Conservation (phyloP, 108 stramenopile genomes). For the Cyclotella distinguenda region DNA sequence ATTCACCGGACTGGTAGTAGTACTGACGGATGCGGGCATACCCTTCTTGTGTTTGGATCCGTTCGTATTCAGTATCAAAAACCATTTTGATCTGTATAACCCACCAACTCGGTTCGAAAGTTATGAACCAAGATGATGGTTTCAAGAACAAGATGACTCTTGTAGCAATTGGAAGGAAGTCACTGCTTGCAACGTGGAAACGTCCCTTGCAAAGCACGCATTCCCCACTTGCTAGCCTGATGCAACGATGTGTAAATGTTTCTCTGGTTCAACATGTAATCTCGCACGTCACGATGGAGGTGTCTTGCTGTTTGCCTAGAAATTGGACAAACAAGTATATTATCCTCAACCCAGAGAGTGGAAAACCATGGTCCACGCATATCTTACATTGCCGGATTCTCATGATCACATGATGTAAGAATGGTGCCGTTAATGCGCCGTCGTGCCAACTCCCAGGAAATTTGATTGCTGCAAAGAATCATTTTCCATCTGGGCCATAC, state of each 20-base stretch:
- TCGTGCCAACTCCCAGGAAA: no score
- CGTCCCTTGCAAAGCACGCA: conserved; percentile 1
- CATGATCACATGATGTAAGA: background rate
- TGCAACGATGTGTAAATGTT: conserved; percentile 10
- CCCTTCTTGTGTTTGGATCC: background rate
- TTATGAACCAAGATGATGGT: conserved; percentile 12
- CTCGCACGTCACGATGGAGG: conserved; percentile 8
- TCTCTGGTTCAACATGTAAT: background rate
- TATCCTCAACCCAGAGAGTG: conserved; percentile 5
- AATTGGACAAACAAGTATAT: conserved; percentile 6
- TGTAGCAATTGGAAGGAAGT: background rate
- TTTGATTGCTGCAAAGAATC: no score
- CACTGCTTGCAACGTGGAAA: conserved; percentile 13
- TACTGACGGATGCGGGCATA: conserved; percentile 3
- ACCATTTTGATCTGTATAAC: conserved; percentile 5
- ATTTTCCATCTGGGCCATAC: background rate
- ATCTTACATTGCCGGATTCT: background rate
- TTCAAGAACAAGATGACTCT: conserved; percentile 6
- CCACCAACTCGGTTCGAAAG: conserved; percentile 8
- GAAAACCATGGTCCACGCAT: no score
- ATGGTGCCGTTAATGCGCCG: conserved; percentile 1
- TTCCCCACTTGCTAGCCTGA: conserved; percentile 18
- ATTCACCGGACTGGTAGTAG: conserved; percentile 2
- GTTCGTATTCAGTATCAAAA: conserved; percentile 18
- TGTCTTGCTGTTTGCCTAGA: background rate